Conservation (phyloP, 2,329 filamentous ascomycete genomes). For the Fusarium sp. region DNA sequence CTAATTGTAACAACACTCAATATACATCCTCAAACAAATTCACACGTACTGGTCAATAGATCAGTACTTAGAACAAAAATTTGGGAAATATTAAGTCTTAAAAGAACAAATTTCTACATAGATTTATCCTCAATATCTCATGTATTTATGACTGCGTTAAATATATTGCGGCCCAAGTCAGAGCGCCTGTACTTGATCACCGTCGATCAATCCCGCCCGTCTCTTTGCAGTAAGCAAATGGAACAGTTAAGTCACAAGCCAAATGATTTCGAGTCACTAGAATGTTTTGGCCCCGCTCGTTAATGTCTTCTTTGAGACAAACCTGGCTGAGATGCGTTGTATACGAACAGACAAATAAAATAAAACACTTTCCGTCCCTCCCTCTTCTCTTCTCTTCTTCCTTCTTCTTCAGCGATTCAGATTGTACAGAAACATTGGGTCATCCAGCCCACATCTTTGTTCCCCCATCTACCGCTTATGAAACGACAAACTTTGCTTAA, state of each 20-base stretch:
- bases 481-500: slow-evolving; percentile 37
- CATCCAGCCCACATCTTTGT: slow-evolving; percentile 31
- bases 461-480: slow-evolving; percentile 20
- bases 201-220: background rate
- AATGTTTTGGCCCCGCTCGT: slow-evolving; percentile 35
- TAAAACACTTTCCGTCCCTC: slow-evolving; percentile 14
- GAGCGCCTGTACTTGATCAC: background rate
- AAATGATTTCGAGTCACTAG: slow-evolving; percentile 13
- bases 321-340: slow-evolving; percentile 41
- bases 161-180: slow-evolving; percentile 1
- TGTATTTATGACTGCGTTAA: slow-evolving; percentile 5
- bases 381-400: background rate
- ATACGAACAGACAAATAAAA: slow-evolving; percentile 40
- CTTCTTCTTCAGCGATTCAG: slow-evolving; percentile 20
- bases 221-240: slow-evolving; percentile 4
- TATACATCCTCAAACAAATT: background rate
- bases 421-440: slow-evolving; percentile 24
- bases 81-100: background rate
- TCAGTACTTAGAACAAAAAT: background rate
- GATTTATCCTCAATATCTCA: slow-evolving; percentile 5
- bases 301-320: slow-evolving; percentile 40
- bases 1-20: background rate
- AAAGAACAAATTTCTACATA: slow-evolving; percentile 8
- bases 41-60: background rate
- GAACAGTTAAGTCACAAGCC: slow-evolving; percentile 15